These are phyloP conservation scores for Paraurostyla sp. DNA, from an alignment of 73 alveolate genomes.

Conservation along the genomic window DNA sequence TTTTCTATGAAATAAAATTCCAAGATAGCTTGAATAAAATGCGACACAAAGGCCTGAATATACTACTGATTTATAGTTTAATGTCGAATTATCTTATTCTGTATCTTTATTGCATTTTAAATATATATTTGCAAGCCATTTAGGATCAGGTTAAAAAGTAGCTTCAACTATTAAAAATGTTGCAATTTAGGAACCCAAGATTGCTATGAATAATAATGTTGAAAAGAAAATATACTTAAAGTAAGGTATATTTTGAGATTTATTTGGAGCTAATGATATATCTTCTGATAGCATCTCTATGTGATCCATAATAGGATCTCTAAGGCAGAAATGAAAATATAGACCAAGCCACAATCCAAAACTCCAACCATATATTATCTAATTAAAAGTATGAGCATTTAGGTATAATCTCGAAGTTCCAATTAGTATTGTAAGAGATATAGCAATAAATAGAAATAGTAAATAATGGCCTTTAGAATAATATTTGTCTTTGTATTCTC, in stretches of 20 bases:
- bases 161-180: neutral
- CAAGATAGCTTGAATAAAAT: conserved; percentile 14
- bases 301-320: conserved; percentile 34
- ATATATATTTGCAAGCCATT: neutral
- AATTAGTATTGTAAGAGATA: neutral
- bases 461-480: neutral
- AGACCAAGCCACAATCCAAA: conserved; percentile 31
- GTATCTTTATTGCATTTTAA: neutral
- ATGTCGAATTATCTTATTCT: neutral
- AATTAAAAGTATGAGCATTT: conserved; percentile 8
- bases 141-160: neutral
- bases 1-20: neutral
- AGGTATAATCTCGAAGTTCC: conserved; percentile 27
- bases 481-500: neutral
- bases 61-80: conserved; percentile 14
- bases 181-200: neutral
- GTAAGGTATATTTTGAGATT: neutral
- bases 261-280: too few relatives aligned
- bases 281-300: neutral
- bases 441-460: neutral
- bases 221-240: neutral
- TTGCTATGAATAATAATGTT: neutral
- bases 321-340: neutral
- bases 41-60: conserved; percentile 8
- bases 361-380: conserved; percentile 12